Base-by-base conservation (phyloP, 2,329 filamentous ascomycete species). In the Malbranchea cinnamomea region DNA sequence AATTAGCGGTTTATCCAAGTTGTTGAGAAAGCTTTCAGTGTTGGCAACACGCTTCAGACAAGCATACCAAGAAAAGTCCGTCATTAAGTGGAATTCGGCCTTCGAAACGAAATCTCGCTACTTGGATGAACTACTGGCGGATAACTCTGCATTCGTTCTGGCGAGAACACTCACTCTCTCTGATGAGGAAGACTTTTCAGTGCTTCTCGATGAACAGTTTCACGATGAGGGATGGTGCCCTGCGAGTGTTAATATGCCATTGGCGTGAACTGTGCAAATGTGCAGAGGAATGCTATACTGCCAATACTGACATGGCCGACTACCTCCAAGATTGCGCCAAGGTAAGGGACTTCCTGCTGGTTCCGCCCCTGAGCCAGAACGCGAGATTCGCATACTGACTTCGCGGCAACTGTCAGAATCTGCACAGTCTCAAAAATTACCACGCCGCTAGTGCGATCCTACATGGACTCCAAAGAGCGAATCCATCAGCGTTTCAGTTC, bases 241-340 rank as follows among this genome's bases (percentile, higher is more conserved):
- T 48, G 0, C 39, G 35, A 5, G 26, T 26, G n/a, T 24, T 57
- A 4, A 24, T 48, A 4, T 24, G 26, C 0, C 41, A 46, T 25
- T 58, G 54, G 54, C 41, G 48, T 20, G 26, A 31, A 12, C 37
- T 56, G 8, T 48, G 43, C 20, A 41, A 42, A 4, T 46, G 47
- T 1, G 48, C 52, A 1, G 55, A 52, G 46, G 54, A 58, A 38
- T 56, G 48, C 33, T 57, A 52, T 30, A 44, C 41, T 2, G 53
- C 50, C 7, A 35, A 56, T 20, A 52, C 53, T 5, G 48, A 55
- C 5, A 26, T 48, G 29, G 37, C 47, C 6, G 32, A 36, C 6
- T 49, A 43, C 32, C 39, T 59, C 6, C 47, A 49, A 37, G 52
- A 52, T 22, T 53, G 53, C 31, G 40, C 47, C 13, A 39, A 52